Conservation (phyloP, 352 stramenopile species). For the Globisporangium takayamanum region DNA sequence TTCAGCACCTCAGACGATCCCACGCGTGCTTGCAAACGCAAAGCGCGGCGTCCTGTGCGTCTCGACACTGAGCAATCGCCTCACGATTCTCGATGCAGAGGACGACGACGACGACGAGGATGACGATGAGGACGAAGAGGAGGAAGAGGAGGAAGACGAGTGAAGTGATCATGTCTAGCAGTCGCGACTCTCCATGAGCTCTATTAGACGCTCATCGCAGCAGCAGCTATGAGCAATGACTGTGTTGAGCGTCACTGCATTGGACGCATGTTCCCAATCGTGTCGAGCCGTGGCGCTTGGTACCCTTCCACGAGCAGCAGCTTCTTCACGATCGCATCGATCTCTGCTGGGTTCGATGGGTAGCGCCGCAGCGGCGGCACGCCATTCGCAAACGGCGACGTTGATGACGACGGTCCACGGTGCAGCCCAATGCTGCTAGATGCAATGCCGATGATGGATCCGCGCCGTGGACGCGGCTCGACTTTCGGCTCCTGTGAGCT, state of each 20-base stretch:
- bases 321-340: conserved; percentile 42
- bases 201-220: too few species aligned
- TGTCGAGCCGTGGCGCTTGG: conserved; percentile 13
- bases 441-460: conserved; percentile 8
- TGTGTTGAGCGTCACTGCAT: neutral
- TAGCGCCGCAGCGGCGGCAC: conserved; percentile 17
- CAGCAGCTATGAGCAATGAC: too few species aligned
- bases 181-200: too few species aligned
- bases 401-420: neutral
- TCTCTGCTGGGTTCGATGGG: conserved; percentile 28
- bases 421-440: neutral
- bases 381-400: neutral
- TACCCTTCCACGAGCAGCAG: conserved; percentile 52
- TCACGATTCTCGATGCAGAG: conserved; percentile 57
- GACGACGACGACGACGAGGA: conserved; percentile 39
- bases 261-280: neutral
- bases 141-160: neutral
- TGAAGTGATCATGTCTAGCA: too few species aligned
- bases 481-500: neutral
- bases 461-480: neutral
- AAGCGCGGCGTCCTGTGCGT: conserved; percentile 53
- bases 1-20: conserved; percentile 1
- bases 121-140: conserved; percentile 8
- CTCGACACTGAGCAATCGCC: conserved; percentile 20
- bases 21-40: conserved; percentile 35